Conservation (phyloP, 371 early-diverging fungal genomes). For the Saksenaea oblongispora region DNA sequence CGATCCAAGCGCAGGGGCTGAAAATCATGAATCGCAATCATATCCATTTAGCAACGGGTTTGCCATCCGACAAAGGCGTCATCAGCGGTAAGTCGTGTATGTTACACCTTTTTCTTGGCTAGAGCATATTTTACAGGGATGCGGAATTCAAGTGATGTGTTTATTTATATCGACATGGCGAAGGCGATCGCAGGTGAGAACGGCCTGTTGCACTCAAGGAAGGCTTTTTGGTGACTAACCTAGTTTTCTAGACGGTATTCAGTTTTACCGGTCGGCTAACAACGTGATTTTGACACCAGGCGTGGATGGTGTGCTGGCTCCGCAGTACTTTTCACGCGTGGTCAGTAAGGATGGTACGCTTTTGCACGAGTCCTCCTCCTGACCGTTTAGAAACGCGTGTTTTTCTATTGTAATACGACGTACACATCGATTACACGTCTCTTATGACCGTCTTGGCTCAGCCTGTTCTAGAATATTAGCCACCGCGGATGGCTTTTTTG, state of each 20-base stretch:
- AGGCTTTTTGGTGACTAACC: too few relatives aligned
- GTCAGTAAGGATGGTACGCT: constrained; percentile 28
- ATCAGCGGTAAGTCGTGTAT: constrained; percentile 48
- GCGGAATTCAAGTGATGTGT: constrained; percentile 62
- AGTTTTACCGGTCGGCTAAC: constrained; percentile 75
- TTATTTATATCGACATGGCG: constrained; percentile 73
- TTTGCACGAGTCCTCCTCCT: neutral
- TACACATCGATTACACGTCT: too few relatives aligned
- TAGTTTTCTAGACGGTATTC: constrained; percentile 78
- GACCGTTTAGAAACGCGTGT: too few relatives aligned
- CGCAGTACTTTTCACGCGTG: constrained; percentile 66
- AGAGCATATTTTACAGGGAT: constrained; percentile 51
- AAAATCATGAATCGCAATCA: constrained; percentile 82
- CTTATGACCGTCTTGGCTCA: too few relatives aligned
- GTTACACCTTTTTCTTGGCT: neutral
- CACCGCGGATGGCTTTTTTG: too few relatives aligned
- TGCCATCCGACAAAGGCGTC: constrained; percentile 66
- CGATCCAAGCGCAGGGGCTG: constrained; percentile 68
- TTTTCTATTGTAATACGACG: too few relatives aligned
- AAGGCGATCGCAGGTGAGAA: constrained; percentile 64
- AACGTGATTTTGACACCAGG: constrained; percentile 80
- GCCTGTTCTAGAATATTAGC: too few relatives aligned
- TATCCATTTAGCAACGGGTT: constrained; percentile 85
- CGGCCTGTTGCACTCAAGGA: too few relatives aligned
- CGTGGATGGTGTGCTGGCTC: constrained; percentile 59